phyloP scores from a whole-genome alignment of 2,329 filamentous ascomycete species.

The Aspergillus niger region DNA sequence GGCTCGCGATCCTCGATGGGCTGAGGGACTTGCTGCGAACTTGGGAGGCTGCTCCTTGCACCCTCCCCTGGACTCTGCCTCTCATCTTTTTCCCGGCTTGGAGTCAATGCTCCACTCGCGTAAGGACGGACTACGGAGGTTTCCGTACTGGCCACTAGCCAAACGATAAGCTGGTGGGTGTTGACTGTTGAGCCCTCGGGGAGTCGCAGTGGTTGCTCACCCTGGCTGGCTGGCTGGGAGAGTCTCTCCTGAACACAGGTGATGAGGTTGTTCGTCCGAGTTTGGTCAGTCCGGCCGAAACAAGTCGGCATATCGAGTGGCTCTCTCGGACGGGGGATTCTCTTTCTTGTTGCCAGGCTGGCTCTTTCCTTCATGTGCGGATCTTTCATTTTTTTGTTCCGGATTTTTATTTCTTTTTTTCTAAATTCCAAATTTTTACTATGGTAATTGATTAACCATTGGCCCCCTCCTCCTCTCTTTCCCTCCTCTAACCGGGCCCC shows the following conservation, averaged over 20 bases:
- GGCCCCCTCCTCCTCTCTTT: not conserved
- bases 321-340: not conserved
- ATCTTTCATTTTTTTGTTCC: not conserved
- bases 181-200: not conserved
- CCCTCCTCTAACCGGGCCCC: not conserved
- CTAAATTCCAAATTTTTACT: not conserved
- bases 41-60: constrained; percentile 1
- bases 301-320: constrained; percentile 5
- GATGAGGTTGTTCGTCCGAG: constrained; percentile 1
- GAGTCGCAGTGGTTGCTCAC: not conserved
- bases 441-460: not conserved
- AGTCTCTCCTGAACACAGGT: not conserved
- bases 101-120: constrained; percentile 1
- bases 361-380: not conserved
- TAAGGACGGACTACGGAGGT: constrained; percentile 1
- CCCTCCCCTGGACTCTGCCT: not conserved
- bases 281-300: constrained; percentile 10
- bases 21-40: constrained; percentile 8
- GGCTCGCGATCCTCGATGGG: constrained; percentile 15
- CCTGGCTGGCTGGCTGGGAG: not conserved
- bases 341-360: not conserved
- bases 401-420: not conserved
- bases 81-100: constrained; percentile 5
- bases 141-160: constrained; percentile 5
- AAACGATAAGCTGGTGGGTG: constrained; percentile 9